Evolutionary conservation across 257 asterid species (phyloP).

Genomic region (Catharanthus roseus): DNA sequence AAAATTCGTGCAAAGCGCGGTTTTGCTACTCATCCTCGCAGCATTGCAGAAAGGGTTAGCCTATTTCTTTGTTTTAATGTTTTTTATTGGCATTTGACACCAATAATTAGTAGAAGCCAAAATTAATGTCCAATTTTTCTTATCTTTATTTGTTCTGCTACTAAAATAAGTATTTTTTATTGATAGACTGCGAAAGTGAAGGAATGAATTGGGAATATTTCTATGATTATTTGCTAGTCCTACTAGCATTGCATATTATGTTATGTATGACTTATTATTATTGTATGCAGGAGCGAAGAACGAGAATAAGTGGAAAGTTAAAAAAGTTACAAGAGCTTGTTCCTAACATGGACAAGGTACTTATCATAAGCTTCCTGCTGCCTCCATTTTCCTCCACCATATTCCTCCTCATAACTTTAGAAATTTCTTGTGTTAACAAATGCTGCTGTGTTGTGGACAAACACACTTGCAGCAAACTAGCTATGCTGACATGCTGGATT

Average conservation of each 20-base stretch:
- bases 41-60: constrained; percentile 84
- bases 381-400: background rate
- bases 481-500: constrained; percentile 92
- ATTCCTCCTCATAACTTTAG: background rate
- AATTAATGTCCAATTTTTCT: no score
- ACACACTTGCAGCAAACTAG: constrained; percentile 98
- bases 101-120: no score
- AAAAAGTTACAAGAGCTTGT: constrained; percentile 90
- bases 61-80: background rate
- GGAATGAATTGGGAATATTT: background rate
- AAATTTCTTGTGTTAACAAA: background rate
- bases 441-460: no score
- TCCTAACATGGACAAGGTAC: constrained; percentile 97
- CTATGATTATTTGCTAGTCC: background rate
- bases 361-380: no score
- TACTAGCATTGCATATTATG: background rate
- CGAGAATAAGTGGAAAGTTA: constrained; percentile 81
- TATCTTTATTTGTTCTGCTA: no score
- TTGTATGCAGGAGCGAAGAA: constrained; percentile 66
- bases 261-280: background rate
- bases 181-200: background rate
- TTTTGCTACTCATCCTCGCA: constrained; percentile 91
- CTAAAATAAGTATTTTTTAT: no score
- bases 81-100: no score
- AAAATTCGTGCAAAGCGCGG: constrained; percentile 94